Percentiles rank a stretch among this genome's conserved stretches.
phyloP scores from a whole-genome alignment of 2,329 filamentous ascomycete genomes.

The Arthrobotrys musiformis region DNA sequence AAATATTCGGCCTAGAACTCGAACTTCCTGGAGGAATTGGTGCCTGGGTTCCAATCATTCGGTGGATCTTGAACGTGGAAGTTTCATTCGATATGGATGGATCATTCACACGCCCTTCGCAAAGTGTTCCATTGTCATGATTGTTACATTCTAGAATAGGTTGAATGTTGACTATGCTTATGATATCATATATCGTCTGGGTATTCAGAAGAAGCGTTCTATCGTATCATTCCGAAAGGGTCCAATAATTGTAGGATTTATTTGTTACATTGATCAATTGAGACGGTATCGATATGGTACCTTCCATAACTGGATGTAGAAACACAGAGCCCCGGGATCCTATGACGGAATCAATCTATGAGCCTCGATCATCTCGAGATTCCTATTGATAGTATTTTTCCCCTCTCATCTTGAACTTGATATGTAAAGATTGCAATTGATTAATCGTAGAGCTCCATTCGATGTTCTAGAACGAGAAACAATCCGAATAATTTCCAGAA shows the following conservation, averaged over 20 bases:
- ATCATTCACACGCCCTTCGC: no score
- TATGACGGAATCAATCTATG: background rate
- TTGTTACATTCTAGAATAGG: background rate
- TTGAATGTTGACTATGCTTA: no score
- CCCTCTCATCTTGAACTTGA: background rate
- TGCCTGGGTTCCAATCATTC: no score
- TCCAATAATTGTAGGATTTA: background rate
- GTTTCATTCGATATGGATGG: no score
- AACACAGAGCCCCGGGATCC: background rate
- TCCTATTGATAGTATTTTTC: no score
- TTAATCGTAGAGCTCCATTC: slow-evolving; percentile 27
- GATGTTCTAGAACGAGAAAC: slow-evolving; percentile 19
- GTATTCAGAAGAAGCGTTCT: no score
- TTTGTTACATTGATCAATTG: slow-evolving; percentile 7
- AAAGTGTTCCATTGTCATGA: background rate
- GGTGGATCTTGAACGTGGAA: no score
- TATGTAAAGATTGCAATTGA: slow-evolving; percentile 7
- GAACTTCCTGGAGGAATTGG: no score
- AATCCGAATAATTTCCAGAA: slow-evolving; percentile 33
- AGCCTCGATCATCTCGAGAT: no score
- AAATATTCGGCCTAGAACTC: no score
- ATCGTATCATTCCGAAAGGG: background rate
- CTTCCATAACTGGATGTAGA: background rate
- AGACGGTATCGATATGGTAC: slow-evolving; percentile 9
- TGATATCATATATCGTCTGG: no score